These are phyloP conservation scores for Xylariomycetidae sp. DNA, from an alignment of 2,329 filamentous ascomycete genomes.

Conservation along the genomic window DNA sequence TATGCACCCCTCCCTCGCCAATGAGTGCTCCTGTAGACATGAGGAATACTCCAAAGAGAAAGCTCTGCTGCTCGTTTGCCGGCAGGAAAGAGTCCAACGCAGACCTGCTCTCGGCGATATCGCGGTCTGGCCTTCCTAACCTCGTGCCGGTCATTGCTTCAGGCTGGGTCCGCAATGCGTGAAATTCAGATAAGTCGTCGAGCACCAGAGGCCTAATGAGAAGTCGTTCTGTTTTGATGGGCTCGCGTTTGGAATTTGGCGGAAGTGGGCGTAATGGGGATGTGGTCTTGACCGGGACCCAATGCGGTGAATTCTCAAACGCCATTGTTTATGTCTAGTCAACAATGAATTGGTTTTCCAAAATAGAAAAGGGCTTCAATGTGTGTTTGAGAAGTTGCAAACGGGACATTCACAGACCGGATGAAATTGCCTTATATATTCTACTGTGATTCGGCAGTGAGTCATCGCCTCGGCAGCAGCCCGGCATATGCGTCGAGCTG, in stretches of 20 bases:
- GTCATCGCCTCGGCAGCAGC: too few species aligned
- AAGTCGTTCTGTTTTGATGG: conserved; percentile 20
- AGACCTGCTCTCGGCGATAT: conserved; percentile 15
- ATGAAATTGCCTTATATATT: too few species aligned
- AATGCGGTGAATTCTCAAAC: conserved; percentile 10
- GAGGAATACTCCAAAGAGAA: conserved; percentile 19
- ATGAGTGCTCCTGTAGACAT: conserved; percentile 21
- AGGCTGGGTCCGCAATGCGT: conserved; percentile 16
- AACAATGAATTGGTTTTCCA: too few species aligned
- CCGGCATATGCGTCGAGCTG: too few species aligned
- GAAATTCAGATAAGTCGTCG: conserved; percentile 14
- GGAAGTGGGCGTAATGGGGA: conserved; percentile 18
- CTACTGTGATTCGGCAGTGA: too few species aligned
- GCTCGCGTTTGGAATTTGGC: conserved; percentile 11
- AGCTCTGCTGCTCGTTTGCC: too few species aligned
- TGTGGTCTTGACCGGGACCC: conserved; percentile 16
- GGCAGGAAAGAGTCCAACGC: conserved; percentile 10
- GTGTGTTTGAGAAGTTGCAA: too few species aligned
- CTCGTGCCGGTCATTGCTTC: conserved; percentile 19
- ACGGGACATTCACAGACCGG: too few species aligned
- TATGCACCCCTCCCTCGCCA: conserved; percentile 24
- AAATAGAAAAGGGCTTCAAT: too few species aligned
- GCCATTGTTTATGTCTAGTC: too few species aligned
- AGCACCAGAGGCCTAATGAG: conserved; percentile 18
- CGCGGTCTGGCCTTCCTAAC: conserved; percentile 15